phyloP scores from a whole-genome alignment of 257 asterid genomes.

The Solanum rostratum region DNA sequence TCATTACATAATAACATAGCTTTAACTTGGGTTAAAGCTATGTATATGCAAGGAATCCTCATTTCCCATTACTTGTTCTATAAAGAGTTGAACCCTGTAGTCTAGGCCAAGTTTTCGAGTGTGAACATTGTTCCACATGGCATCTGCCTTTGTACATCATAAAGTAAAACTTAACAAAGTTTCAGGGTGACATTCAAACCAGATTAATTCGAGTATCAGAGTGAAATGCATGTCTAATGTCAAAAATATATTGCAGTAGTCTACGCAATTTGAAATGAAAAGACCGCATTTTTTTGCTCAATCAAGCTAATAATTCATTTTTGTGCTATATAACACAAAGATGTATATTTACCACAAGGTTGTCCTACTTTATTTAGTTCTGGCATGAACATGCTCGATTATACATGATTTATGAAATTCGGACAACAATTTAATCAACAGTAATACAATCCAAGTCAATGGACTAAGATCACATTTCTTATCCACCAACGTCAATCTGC shows the following conservation, averaged over 20 bases:
- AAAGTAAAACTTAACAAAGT: neutral
- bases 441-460: neutral
- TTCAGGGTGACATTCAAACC: neutral
- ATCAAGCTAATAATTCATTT: neutral
- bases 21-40: neutral
- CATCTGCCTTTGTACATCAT: neutral
- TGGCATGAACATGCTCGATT: neutral
- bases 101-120: neutral
- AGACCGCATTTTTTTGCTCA: neutral
- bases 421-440: neutral
- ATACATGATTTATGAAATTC: neutral
- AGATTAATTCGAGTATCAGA: neutral
- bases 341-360: neutral
- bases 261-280: neutral
- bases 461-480: slow-evolving; percentile 13
- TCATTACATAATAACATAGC: neutral
- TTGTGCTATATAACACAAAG: neutral
- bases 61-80: neutral
- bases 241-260: neutral
- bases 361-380: neutral
- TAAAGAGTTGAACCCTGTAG: neutral
- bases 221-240: neutral
- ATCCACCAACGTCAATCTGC: slow-evolving; percentile 60
- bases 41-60: neutral
- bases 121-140: neutral